These are phyloP conservation scores for Cytospora piceae DNA, from an alignment of 2,329 filamentous ascomycete species.

Conservation along the genomic window DNA sequence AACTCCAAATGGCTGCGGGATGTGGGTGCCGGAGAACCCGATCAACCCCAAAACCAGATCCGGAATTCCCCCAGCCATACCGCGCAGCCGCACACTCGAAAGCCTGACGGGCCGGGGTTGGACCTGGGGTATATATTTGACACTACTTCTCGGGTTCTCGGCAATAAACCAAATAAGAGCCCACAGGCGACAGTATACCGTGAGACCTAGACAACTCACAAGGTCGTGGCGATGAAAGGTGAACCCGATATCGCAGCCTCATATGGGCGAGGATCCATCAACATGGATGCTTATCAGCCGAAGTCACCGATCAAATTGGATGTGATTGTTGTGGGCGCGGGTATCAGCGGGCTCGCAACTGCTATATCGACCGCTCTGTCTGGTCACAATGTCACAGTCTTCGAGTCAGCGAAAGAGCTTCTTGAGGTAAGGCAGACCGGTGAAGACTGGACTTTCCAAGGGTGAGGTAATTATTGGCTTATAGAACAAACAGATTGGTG, in stretches of 20 bases:
- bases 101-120: background rate
- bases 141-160: too few relatives aligned
- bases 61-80: constrained; percentile 11
- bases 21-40: constrained; percentile 10
- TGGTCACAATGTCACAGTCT: constrained; percentile 29
- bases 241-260: background rate
- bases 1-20: background rate
- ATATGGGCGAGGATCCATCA: background rate
- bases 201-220: too few relatives aligned
- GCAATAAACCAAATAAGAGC: too few relatives aligned
- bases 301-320: constrained; percentile 26
- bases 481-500: constrained; percentile 26
- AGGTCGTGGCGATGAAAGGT: constrained; percentile 1
- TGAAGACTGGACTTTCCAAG: too few relatives aligned
- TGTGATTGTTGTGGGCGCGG: constrained; percentile 28
- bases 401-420: constrained; percentile 32
- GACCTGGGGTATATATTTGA: background rate
- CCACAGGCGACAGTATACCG: background rate
- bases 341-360: constrained; percentile 30
- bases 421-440: constrained; percentile 21
- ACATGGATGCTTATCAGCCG: constrained; percentile 4
- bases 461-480: background rate
- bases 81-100: background rate
- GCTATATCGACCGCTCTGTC: constrained; percentile 29
- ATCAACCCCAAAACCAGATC: background rate